Percentiles rank a stretch among this genome's conserved stretches.
Evolutionary conservation across 257 asterid species (phyloP).

Genomic region (Ballota nigra): DNA sequence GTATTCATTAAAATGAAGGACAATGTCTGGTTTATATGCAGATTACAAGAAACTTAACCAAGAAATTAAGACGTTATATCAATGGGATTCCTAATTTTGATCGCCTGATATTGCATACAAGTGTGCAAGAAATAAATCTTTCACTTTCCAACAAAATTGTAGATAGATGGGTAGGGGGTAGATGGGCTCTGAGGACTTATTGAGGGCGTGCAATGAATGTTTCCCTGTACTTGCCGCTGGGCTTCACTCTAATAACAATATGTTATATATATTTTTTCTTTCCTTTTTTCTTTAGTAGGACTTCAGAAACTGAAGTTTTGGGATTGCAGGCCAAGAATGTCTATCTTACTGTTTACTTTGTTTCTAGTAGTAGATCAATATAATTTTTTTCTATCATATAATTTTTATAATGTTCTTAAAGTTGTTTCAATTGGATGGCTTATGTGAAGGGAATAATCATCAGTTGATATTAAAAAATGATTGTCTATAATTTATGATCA

Average conservation of each 20-base stretch:
- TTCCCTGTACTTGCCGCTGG: not conserved
- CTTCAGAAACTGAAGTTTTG: not conserved
- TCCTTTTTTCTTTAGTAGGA: not conserved
- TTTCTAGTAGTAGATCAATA: not conserved
- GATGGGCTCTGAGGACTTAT: not conserved
- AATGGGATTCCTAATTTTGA: not conserved
- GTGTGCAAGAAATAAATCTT: not conserved
- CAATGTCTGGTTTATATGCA: not conserved
- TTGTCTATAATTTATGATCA: not conserved
- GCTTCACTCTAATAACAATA: not conserved
- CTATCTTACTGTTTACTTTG: too few species aligned
- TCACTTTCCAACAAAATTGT: not conserved
- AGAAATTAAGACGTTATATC: not conserved
- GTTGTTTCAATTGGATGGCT: not conserved
- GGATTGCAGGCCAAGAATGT: not conserved
- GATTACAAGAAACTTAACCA: not conserved
- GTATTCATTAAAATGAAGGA: not conserved
- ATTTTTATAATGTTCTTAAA: not conserved
- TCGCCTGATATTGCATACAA: not conserved
- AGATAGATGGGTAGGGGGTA: not conserved
- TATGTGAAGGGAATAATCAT: not conserved
- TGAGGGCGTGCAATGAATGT: not conserved
- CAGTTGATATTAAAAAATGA: too few species aligned
- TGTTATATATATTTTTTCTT: too few species aligned
- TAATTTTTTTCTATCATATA: not conserved